Evolutionary conservation across 2,329 filamentous ascomycete genomes (phyloP).

Genomic region (Cercospora sp.): DNA sequence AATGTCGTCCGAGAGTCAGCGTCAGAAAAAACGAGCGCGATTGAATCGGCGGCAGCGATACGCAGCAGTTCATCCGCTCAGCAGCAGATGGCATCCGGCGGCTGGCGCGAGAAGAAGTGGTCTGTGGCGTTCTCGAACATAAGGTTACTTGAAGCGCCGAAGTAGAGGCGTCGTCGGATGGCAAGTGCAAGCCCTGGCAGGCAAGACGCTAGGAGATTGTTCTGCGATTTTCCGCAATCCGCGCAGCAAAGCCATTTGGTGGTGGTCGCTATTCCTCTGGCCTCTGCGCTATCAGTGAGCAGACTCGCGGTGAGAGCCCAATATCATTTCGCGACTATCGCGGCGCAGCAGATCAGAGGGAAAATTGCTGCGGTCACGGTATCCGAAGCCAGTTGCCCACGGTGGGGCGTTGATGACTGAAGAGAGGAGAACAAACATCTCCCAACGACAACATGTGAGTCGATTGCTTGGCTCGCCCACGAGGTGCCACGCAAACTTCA

Average conservation of each 20-base stretch:
- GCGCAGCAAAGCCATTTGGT: neutral
- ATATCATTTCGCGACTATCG: neutral
- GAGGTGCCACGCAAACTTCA: neutral
- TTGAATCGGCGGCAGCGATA: neutral
- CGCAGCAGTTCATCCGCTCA: neutral
- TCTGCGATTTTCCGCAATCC: neutral
- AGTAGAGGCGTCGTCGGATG: constrained; percentile 16
- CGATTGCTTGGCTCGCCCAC: neutral
- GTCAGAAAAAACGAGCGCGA: neutral
- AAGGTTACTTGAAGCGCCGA: constrained; percentile 17
- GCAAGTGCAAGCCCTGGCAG: neutral
- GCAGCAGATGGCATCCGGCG: neutral
- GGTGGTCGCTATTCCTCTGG: neutral
- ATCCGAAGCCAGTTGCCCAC: neutral
- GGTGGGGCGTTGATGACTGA: neutral
- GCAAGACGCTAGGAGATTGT: neutral
- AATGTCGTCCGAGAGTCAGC: neutral
- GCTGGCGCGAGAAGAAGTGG: neutral
- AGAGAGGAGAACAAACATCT: neutral
- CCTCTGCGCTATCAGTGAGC: neutral
- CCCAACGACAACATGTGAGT: neutral
- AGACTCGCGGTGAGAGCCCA: constrained; percentile 2
- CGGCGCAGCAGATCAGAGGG: neutral
- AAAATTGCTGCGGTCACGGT: neutral
- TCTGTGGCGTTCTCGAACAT: constrained; percentile 18